Conservation (phyloP, 164 flowering plant genomes). For the Liriodendron chinense region DNA sequence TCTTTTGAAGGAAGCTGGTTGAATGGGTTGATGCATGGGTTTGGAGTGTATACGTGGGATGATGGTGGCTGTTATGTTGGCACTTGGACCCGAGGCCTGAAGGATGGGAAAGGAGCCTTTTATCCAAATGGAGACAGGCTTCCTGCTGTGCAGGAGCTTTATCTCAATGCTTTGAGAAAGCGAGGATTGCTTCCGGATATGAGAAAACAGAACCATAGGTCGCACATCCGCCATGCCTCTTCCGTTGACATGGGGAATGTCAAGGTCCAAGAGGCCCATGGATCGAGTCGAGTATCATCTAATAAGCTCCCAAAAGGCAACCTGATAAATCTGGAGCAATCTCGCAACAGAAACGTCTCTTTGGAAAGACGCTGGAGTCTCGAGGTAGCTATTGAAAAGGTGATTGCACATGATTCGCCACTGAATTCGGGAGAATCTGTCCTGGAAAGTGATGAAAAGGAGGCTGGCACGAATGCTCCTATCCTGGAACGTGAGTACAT, state of each 20-base stretch:
- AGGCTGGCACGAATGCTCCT: conserved; percentile 43
- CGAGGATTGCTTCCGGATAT: conserved; percentile 81
- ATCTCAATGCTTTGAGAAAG: conserved; percentile 75
- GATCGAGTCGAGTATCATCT: conserved; percentile 43
- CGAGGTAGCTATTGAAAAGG: conserved; percentile 87
- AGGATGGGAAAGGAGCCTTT: conserved; percentile 95
- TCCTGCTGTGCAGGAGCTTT: conserved; percentile 67
- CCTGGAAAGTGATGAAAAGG: conserved; percentile 40
- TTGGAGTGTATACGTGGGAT: conserved; percentile 87
- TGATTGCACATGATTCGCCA: conserved; percentile 58
- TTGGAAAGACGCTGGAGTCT: conserved; percentile 95
- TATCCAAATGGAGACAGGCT: conserved; percentile 76
- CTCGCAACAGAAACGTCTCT: conserved; percentile 53
- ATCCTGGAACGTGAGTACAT: conserved; percentile 86
- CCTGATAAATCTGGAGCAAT: conserved; percentile 56
- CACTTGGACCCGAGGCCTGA: conserved; percentile 88
- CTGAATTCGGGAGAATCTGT: conserved; percentile 42
- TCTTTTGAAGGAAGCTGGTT: conserved; percentile 94
- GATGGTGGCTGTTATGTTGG: conserved; percentile 94
- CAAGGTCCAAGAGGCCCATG: conserved; percentile 44
- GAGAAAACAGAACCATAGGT: conserved; percentile 50
- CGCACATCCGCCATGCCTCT: conserved; percentile 62
- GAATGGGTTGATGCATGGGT: conserved; percentile 93
- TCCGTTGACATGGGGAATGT: conserved; percentile 60
- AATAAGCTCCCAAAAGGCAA: conserved; percentile 53